Evolutionary conservation across 2,329 filamentous ascomycete species (phyloP), one percentile per base, ranked within the genome.

Genomic region (Thermothelomyces thermophilus): DNA sequence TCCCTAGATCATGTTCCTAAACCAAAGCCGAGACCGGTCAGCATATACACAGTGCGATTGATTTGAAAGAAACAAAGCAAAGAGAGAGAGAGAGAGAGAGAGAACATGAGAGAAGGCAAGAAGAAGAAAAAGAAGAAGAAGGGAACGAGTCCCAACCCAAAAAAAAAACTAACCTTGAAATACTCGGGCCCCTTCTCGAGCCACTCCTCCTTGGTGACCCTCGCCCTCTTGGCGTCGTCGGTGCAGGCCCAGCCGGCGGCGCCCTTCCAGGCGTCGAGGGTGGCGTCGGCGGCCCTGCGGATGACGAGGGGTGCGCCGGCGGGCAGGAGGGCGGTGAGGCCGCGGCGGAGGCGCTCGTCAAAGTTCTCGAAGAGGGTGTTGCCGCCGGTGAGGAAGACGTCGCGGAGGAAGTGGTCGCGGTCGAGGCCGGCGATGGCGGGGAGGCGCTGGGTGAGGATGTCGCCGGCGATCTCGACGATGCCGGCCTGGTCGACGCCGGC

Each of bases 351-450:
- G 26, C 91, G 75, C 61, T 94, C 84, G 62, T 96, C 90, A 63
- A 98, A 95, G 56, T 86, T 86, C 52, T 79, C 70, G 69, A 96
- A 95, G 40, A 95, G 70, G 0, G 87, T 89, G 65, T 91, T 91
- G 14, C 94, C 93, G n/a, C 93, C 91, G 0, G 91, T 97, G 35
- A 97, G 69, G 72, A 98, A 97, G 33, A 98, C 78, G 65, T 98
- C 91, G 40, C 80, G 82, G 19, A 96, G 70, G 37, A 96, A 82
- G 39, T 81, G 80, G 57, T 85, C 77, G 51, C 80, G 67, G 31
- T 11, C 19, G 17, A 69, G 57, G 9, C 46, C 33, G 5, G 43
- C 16, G 46, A 80, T 62, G 42, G 73, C 71, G 16, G 72, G 76
- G 11, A 97, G 80, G 3, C 93, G 84, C 68, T 95, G 87, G 40